Evolutionary conservation across 345 rosid genomes (phyloP).

Genomic region (Hypericum androsaemum): DNA sequence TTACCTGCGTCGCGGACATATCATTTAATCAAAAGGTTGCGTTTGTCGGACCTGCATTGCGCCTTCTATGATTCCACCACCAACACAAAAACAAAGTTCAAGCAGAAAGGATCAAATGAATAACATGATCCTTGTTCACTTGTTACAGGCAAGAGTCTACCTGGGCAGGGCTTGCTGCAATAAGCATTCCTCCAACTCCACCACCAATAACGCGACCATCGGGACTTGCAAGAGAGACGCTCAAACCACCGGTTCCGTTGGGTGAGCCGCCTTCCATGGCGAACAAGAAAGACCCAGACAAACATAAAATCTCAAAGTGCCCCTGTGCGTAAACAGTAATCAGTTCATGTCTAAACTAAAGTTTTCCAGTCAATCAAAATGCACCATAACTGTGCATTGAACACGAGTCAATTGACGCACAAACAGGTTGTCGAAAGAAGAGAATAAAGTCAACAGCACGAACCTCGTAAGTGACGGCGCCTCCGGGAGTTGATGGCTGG

Average conservation of each 20-base stretch:
- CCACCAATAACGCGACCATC: slow-evolving; percentile 96
- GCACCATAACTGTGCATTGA: too few species aligned
- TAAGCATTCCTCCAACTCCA: slow-evolving; percentile 79
- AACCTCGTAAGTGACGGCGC: slow-evolving; percentile 87
- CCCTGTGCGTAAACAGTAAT: slow-evolving; percentile 37
- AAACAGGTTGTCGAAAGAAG: too few species aligned
- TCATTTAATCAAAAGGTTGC: background rate
- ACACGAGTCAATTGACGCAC: too few species aligned
- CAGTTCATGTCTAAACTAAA: background rate
- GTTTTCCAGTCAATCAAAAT: too few species aligned
- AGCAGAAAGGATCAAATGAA: background rate
- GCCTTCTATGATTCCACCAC: too few species aligned
- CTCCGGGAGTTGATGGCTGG: slow-evolving; percentile 70
- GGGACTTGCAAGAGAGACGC: slow-evolving; percentile 86
- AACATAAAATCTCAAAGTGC: slow-evolving; percentile 71
- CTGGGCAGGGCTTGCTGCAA: slow-evolving; percentile 90
- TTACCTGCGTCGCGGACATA: slow-evolving; percentile 36
- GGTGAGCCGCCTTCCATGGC: slow-evolving; percentile 37
- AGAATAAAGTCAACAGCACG: background rate
- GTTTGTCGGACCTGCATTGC: too few species aligned
- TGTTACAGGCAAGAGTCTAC: slow-evolving; percentile 18
- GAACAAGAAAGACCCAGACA: slow-evolving; percentile 64
- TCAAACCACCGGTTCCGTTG: slow-evolving; percentile 60
- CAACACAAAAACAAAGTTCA: background rate
- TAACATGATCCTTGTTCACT: background rate